Evolutionary conservation across 768 basidiomycete genomes (phyloP).

Genomic region (Hygrocybe punicea): DNA sequence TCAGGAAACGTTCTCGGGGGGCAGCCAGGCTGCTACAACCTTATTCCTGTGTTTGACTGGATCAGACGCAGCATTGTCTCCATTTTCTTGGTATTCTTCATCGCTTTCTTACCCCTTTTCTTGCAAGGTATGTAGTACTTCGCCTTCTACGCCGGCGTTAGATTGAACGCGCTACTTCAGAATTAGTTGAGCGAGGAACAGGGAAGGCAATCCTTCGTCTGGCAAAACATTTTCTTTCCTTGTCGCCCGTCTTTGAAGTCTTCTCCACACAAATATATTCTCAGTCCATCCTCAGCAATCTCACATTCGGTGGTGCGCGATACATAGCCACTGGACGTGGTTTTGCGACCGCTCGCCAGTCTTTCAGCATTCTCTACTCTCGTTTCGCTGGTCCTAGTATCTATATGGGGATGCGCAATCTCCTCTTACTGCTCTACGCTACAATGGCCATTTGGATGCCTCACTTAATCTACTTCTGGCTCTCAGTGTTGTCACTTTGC

Average conservation of each 20-base stretch:
- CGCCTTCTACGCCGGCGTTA: background rate
- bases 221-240: slow-evolving; percentile 92
- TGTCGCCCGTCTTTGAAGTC: slow-evolving; percentile 97
- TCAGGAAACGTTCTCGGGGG: slow-evolving; percentile 75
- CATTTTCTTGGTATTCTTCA: slow-evolving; percentile 98
- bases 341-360: slow-evolving; percentile 94
- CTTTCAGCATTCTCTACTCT: slow-evolving; percentile 95
- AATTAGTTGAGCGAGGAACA: slow-evolving; percentile 94
- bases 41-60: slow-evolving; percentile 97
- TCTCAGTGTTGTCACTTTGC: slow-evolving; percentile 91
- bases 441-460: slow-evolving; percentile 92
- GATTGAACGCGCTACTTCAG: slow-evolving; percentile 39
- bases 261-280: slow-evolving; percentile 99
- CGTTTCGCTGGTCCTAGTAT: slow-evolving; percentile 99
- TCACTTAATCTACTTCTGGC: slow-evolving; percentile 98
- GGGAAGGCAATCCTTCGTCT: slow-evolving; percentile 92
- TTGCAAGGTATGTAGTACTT: slow-evolving; percentile 70
- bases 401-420: slow-evolving; percentile 95
- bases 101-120: slow-evolving; percentile 94
- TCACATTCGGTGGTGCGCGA: slow-evolving; percentile 96
- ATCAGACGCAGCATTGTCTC: slow-evolving; percentile 94
- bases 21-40: slow-evolving; percentile 92
- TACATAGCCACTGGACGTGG: slow-evolving; percentile 99
- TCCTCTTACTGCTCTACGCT: slow-evolving; percentile 85
- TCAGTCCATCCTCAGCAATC: slow-evolving; percentile 92